phyloP scores from a whole-genome alignment of 192 early-diverging fungal species.

The Coemansia sp. region DNA sequence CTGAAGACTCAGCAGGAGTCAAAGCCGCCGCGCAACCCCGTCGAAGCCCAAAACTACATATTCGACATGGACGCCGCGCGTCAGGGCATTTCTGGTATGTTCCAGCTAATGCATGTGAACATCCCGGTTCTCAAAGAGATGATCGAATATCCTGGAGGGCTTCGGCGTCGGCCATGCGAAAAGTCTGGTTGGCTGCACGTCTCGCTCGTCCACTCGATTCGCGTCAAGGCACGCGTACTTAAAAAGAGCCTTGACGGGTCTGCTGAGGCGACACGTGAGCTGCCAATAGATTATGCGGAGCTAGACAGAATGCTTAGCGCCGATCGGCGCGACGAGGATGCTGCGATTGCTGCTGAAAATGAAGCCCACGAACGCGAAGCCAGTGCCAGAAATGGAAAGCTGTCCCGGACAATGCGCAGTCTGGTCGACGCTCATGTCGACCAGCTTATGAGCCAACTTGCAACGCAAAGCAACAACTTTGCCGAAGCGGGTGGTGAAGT shows the following conservation, averaged over 20 bases:
- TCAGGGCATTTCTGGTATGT: slow-evolving; percentile 30
- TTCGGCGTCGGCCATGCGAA: slow-evolving; percentile 27
- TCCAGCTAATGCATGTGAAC: slow-evolving; percentile 32
- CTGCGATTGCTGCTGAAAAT: slow-evolving; percentile 2
- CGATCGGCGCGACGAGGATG: slow-evolving; percentile 24
- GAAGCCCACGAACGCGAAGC: slow-evolving; percentile 23
- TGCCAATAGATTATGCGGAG: slow-evolving; percentile 25
- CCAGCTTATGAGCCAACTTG: slow-evolving; percentile 34
- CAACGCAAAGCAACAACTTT: slow-evolving; percentile 1
- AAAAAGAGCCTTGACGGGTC: slow-evolving; percentile 12
- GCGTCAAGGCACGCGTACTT: slow-evolving; percentile 17
- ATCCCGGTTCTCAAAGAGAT: slow-evolving; percentile 28
- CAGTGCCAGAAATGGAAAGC: slow-evolving; percentile 6
- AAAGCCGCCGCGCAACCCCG: slow-evolving; percentile 7
- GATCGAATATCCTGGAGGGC: slow-evolving; percentile 29
- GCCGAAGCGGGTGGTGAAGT: neutral
- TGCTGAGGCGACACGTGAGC: neutral
- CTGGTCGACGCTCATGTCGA: slow-evolving; percentile 32
- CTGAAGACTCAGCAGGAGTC: neutral
- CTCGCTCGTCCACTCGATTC: slow-evolving; percentile 22
- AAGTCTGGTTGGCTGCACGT: slow-evolving; percentile 45
- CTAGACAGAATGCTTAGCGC: slow-evolving; percentile 20
- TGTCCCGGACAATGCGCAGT: slow-evolving; percentile 23
- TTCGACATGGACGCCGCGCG: slow-evolving; percentile 27
- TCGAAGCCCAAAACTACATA: slow-evolving; percentile 14